These are phyloP conservation scores for Hanseniaspora vineae DNA, from an alignment of 805 yeast species.

Conservation along the genomic window DNA sequence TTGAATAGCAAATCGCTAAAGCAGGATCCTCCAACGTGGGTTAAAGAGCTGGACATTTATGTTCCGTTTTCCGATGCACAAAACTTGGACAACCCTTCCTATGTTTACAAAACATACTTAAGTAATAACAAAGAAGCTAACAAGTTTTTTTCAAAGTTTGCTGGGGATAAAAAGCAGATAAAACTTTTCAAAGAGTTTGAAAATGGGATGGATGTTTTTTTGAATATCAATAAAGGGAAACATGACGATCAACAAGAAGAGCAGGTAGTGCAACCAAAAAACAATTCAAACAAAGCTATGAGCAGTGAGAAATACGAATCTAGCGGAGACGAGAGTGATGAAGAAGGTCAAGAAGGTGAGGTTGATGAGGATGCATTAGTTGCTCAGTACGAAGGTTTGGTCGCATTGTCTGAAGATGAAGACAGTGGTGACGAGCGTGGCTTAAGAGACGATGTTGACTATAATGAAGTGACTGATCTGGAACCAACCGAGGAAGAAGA, in stretches of 20 bases:
- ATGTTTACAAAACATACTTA: slow-evolving; percentile 28
- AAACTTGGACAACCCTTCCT: slow-evolving; percentile 28
- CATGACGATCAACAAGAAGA: neutral
- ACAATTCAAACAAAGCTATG: slow-evolving; percentile 8
- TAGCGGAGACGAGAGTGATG: slow-evolving; percentile 12
- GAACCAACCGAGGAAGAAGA: slow-evolving; percentile 12
- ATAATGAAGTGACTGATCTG: slow-evolving; percentile 1
- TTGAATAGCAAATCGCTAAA: slow-evolving; percentile 5
- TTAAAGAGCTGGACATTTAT: slow-evolving; percentile 14
- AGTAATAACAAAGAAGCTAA: slow-evolving; percentile 18
- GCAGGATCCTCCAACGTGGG: slow-evolving; percentile 16
- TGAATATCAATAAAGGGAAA: slow-evolving; percentile 19
- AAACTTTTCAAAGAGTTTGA: slow-evolving; percentile 31
- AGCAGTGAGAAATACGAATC: slow-evolving; percentile 8
- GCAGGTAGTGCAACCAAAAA: slow-evolving; percentile 4
- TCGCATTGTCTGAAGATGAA: slow-evolving; percentile 29
- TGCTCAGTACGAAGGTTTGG: slow-evolving; percentile 25
- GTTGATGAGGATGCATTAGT: slow-evolving; percentile 17
- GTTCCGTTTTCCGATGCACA: slow-evolving; percentile 20
- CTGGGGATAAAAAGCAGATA: slow-evolving; percentile 33
- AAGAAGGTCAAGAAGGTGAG: slow-evolving; percentile 15
- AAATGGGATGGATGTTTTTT: slow-evolving; percentile 25
- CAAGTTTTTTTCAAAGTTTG: slow-evolving; percentile 26
- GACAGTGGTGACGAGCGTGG: slow-evolving; percentile 29
- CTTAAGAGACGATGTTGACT: neutral